Base-by-base conservation (phyloP, 306 rosid species). In the Acacia acuminata region DNA sequence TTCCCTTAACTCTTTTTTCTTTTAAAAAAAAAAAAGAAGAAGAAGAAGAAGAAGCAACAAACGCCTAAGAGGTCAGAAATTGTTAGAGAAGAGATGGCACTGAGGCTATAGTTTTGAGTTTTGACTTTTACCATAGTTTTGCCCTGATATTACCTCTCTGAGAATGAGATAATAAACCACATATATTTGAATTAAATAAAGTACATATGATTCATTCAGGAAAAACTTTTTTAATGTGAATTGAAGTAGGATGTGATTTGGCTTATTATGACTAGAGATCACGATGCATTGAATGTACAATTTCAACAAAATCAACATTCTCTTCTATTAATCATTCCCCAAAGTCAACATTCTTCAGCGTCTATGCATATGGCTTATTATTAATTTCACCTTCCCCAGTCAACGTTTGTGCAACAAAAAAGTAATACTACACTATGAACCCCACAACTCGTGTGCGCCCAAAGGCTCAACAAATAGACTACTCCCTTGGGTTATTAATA, bases 261-360 rank as follows among this genome's bases (percentile, higher is more conserved):
- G 51, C 51, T 47, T 48, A 48, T 47, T n/a, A 56, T 8, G 64
- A 70, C 17, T 12, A 55, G 20, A 64, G 43, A 71, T 60, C 20
- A 43, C 61, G n/a, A 42, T 56, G 65, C 81, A 76, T 68, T 44
- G 77, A 60, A 82, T 82, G 25, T 20, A 42, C 8, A n/a, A n/a
- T 43, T 27, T 44, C 75, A 43, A 43, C 75, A 27, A 22, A 71
- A 60, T 58, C 78, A 82, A 32, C 32, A 70, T 14, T 82, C 27
- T n/a, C 0, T 65, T 75, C 20, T n/a, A 0, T 67, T 56, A 2
- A 53, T 82, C 67, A 36, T 53, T 24, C n/a, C 50, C 42, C 24
- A 58, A 22, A 58, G 32, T 58, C 65, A 58, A 20, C 32, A 22
- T 58, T 58, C 10, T 27, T 17, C 58, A 1, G 36, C 16, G 34